Base-by-base conservation (phyloP, 208 protist genomes). In the Polymyxa betae region DNA sequence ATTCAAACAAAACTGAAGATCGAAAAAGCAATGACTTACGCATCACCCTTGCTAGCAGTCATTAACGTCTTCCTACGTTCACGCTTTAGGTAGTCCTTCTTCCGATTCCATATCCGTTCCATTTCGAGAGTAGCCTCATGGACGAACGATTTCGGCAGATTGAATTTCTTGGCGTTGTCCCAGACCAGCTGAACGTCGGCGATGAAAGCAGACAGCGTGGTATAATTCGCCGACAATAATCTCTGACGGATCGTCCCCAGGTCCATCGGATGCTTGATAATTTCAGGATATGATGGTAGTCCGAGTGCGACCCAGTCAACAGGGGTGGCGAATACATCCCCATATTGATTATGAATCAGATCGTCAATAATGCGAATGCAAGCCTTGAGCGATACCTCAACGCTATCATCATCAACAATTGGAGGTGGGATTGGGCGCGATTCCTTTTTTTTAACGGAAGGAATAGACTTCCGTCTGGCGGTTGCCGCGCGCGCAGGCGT, bases 201-300 rank as follows among this genome's bases (percentile, higher is more conserved):
- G n/a, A 35, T 43, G 89, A 91, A 92, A 35, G 60, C 46, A 24
- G 44, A 64, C 0, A 88, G 88, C 1, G 41, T 52, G 52, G 44
- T 38, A 92, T 93, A 93, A 40, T 77, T 24, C 0, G 52, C n/a
- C 0, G 0, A 20, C 40, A 0, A 49, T n/a, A 93, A 38, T 35
- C 90, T 49, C 0, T 60, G 12, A 54, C 45, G 45, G 0, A 94
- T 78, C 54, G 94, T 96, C 1, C 89, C 38, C 0, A 96, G 38
- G 92, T 96, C 95, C 95, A 96, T 96, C 35, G 95, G 95, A n/a
- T 93, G 20, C 72, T 95, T 95, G 72, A 96, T 93, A 35, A 96
- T 92, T 12, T 91, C 72, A 44, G 95, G 92, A 89, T 96, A 96
- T 78, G 94, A 90, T 12, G 95, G 94, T 35, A 96, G 93, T 46